Conservation (phyloP, 192 early-diverging fungal genomes). For the Coemansia sp. region DNA sequence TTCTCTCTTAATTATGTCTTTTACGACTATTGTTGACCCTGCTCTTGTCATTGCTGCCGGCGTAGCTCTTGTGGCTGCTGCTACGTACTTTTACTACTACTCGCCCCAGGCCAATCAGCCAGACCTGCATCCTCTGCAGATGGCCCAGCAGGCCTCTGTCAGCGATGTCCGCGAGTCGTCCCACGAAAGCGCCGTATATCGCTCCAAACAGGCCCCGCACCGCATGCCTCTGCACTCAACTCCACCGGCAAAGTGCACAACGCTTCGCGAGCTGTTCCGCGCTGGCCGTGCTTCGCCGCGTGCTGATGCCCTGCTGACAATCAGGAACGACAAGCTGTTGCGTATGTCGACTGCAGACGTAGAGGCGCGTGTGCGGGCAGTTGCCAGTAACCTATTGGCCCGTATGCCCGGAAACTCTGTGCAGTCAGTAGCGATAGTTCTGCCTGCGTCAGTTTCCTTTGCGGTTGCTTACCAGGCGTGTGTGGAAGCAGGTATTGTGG, state of each 20-base stretch:
- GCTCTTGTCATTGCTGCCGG: conserved; percentile 19
- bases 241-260: conserved; percentile 4
- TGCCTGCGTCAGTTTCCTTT: conserved; percentile 24
- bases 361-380: conserved; percentile 10
- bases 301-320: conserved; percentile 2
- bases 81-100: conserved; percentile 46
- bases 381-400: conserved; percentile 22
- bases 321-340: conserved; percentile 5
- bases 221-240: conserved; percentile 22
- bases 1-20: too few relatives aligned
- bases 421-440: conserved; percentile 15
- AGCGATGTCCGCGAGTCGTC: conserved; percentile 30
- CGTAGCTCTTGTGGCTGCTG: conserved; percentile 19
- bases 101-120: conserved; percentile 52
- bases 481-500: conserved; percentile 34
- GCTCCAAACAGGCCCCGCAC: conserved; percentile 41
- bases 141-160: conserved; percentile 43
- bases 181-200: conserved; percentile 36
- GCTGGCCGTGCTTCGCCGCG: conserved; percentile 6
- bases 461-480: conserved; percentile 45
- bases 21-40: conserved; percentile 31
- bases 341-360: conserved; percentile 12
- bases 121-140: conserved; percentile 48
- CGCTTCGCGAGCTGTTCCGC: conserved; percentile 32
- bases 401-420: conserved; percentile 2